These are phyloP conservation scores for Crithidia fasciculata DNA, from an alignment of 208 protist genomes.

Conservation along the genomic window DNA sequence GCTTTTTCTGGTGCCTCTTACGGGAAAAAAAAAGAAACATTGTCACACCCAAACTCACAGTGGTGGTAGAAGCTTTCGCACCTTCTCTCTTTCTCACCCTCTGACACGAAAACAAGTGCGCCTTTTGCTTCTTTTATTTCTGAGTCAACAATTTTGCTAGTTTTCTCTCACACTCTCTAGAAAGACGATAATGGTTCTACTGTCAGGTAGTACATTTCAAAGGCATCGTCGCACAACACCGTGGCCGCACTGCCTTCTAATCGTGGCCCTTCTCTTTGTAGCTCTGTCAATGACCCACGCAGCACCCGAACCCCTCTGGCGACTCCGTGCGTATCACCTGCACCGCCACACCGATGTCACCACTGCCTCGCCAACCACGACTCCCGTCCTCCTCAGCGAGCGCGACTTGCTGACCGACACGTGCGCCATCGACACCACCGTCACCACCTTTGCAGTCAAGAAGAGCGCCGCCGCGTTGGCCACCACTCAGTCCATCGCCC, in stretches of 20 bases:
- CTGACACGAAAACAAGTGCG: too few relatives aligned
- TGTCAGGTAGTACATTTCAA: too few relatives aligned
- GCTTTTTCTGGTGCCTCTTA: too few relatives aligned
- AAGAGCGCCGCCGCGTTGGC: background rate
- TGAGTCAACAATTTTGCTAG: too few relatives aligned
- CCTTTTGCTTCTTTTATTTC: too few relatives aligned
- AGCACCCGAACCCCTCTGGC: background rate
- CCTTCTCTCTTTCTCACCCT: too few relatives aligned
- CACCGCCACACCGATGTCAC: constrained; percentile 8
- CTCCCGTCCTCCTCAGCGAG: constrained; percentile 8
- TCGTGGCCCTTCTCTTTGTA: background rate
- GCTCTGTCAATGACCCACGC: background rate
- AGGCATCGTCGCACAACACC: too few relatives aligned
- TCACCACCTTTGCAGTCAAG: background rate
- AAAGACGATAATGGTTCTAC: too few relatives aligned
- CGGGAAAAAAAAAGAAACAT: too few relatives aligned
- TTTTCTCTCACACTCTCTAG: too few relatives aligned
- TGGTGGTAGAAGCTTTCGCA: too few relatives aligned
- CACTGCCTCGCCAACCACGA: background rate
- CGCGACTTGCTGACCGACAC: constrained; percentile 6
- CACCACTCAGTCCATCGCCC: constrained; percentile 10
- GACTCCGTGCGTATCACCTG: constrained; percentile 18
- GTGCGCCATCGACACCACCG: constrained; percentile 12
- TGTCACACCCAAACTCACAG: too few relatives aligned
- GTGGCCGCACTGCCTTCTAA: background rate